Evolutionary conservation across 1,284 basidiomycete genomes (phyloP).

Genomic region (Cryptococcus maquisensis): DNA sequence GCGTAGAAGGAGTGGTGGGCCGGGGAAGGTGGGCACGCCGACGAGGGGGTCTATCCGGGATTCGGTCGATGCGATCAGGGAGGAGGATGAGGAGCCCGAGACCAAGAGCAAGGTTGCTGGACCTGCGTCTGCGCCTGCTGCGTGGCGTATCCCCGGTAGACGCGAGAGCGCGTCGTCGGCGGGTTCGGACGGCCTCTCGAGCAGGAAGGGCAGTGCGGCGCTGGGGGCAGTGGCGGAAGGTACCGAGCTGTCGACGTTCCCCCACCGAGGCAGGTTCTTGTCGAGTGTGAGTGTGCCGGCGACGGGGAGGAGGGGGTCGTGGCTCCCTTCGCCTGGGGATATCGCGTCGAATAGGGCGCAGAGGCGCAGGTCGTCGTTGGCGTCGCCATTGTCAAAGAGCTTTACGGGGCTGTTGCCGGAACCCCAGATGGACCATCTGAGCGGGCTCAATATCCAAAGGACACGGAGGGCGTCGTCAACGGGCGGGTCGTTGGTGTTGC

Average conservation of each 20-base stretch:
- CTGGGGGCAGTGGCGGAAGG: slow-evolving; percentile 18
- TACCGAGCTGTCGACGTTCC: slow-evolving; percentile 20
- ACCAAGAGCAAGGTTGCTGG: neutral
- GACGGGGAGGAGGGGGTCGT: slow-evolving; percentile 24
- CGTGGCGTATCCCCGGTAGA: neutral
- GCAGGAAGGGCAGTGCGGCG: slow-evolving; percentile 15
- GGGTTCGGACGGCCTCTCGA: slow-evolving; percentile 4
- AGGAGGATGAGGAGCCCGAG: slow-evolving; percentile 18
- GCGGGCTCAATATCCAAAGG: slow-evolving; percentile 6
- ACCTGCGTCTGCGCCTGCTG: neutral
- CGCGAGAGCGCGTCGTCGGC: slow-evolving; percentile 10
- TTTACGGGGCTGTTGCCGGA: too few species aligned
- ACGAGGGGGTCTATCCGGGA: neutral
- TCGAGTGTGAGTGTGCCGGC: slow-evolving; percentile 10
- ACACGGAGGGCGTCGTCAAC: slow-evolving; percentile 32
- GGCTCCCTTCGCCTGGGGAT: slow-evolving; percentile 24
- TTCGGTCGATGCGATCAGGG: slow-evolving; percentile 5
- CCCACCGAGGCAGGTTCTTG: slow-evolving; percentile 6
- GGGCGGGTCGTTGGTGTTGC: slow-evolving; percentile 22
- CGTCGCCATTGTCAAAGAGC: neutral
- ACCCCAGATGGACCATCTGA: too few species aligned
- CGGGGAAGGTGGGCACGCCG: neutral
- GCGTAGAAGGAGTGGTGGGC: slow-evolving; percentile 4
- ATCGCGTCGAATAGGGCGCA: neutral
- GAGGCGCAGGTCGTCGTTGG: slow-evolving; percentile 8